Conservation (phyloP, 1,139 yeast species). For the Suhomyces guaymorum region DNA sequence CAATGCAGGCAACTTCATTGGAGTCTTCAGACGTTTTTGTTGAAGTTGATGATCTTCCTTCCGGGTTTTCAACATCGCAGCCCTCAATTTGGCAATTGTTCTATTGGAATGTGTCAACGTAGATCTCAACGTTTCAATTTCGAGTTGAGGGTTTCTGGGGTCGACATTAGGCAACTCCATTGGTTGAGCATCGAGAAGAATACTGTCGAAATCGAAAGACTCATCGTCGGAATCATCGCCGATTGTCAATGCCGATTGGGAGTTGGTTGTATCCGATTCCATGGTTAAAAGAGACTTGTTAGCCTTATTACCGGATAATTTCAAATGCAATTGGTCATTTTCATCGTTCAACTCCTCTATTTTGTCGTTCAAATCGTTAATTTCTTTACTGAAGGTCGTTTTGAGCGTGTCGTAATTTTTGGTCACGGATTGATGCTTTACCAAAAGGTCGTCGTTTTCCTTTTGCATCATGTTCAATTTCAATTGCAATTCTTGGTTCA, state of each 20-base stretch:
- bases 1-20: slow-evolving; percentile 17
- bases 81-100: slow-evolving; percentile 56
- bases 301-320: slow-evolving; percentile 25
- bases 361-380: slow-evolving; percentile 48
- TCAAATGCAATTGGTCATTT: slow-evolving; percentile 54
- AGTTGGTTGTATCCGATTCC: slow-evolving; percentile 2
- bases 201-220: slow-evolving; percentile 35
- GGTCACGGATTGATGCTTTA: slow-evolving; percentile 42
- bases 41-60: slow-evolving; percentile 21
- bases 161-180: slow-evolving; percentile 36
- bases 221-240: slow-evolving; percentile 30
- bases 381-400: slow-evolving; percentile 37
- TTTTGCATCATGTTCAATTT: slow-evolving; percentile 35
- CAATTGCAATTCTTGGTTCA: slow-evolving; percentile 35
- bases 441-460: slow-evolving; percentile 51
- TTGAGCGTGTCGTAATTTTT: slow-evolving; percentile 39
- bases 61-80: slow-evolving; percentile 47
- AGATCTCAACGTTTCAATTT: slow-evolving; percentile 66
- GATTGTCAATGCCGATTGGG: slow-evolving; percentile 16
- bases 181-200: slow-evolving; percentile 34
- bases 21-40: slow-evolving; percentile 15
- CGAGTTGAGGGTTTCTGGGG: slow-evolving; percentile 54
- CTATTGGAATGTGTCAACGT: slow-evolving; percentile 68
- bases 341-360: slow-evolving; percentile 64
- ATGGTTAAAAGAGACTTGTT: slow-evolving; percentile 4